A percentile compares a stretch with the other conserved stretches of the same genome.
phyloP scores from a whole-genome alignment of 2,329 filamentous ascomycete genomes.

The Calonectria henricotiae region DNA sequence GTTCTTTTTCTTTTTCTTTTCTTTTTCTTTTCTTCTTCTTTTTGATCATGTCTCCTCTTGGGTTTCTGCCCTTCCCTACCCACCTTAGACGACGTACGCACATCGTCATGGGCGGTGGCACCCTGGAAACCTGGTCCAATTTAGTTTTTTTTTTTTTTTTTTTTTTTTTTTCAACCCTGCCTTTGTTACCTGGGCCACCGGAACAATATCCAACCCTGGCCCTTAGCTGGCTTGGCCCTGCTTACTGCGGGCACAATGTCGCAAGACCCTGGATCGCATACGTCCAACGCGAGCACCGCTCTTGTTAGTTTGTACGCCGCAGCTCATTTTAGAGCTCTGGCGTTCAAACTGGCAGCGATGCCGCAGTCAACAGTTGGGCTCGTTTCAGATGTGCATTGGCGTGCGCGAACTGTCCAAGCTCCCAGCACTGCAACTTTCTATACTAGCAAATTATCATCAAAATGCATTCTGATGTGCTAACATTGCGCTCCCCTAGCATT shows the following conservation, averaged over 20 bases:
- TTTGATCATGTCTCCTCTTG: neutral
- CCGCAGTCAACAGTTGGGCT: conserved; percentile 9
- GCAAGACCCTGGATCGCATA: conserved; percentile 11
- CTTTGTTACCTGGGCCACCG: conserved; percentile 37
- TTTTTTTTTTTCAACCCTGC: conserved; percentile 18
- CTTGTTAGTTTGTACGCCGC: conserved; percentile 4
- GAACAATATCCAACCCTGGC: conserved; percentile 35
- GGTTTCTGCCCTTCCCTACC: neutral
- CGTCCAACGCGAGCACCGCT: conserved; percentile 1
- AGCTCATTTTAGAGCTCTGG: conserved; percentile 4
- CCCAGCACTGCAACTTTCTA: neutral
- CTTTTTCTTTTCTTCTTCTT: conserved; percentile 1
- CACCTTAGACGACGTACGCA: neutral
- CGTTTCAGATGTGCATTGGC: conserved; percentile 16
- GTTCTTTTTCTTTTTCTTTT: neutral
- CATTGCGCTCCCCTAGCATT: conserved; percentile 73
- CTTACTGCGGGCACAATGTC: conserved; percentile 30
- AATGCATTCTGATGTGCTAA: conserved; percentile 37
- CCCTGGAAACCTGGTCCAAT: conserved; percentile 26
- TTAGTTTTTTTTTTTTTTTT: conserved; percentile 28
- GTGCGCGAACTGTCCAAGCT: conserved; percentile 12
- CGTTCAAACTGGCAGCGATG: conserved; percentile 10
- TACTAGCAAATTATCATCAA: neutral
- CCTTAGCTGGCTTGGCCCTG: conserved; percentile 35
- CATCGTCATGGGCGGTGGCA: conserved; percentile 19